Conservation (phyloP, 805 yeast species). For the Hanseniaspora mollemarum region DNA sequence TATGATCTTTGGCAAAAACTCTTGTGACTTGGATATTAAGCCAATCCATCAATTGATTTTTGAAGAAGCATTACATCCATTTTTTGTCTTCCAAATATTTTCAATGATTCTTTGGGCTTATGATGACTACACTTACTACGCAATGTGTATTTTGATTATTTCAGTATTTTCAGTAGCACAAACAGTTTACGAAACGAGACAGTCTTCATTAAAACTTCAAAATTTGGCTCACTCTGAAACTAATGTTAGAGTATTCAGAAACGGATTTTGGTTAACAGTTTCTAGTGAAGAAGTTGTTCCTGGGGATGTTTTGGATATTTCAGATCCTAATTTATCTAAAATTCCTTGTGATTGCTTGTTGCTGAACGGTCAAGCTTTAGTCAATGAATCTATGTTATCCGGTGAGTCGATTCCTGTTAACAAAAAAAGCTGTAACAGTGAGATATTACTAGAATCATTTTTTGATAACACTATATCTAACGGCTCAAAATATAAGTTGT, state of each 20-base stretch:
- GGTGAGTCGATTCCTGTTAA: slow-evolving; percentile 98
- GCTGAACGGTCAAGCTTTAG: slow-evolving; percentile 83
- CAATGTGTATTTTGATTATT: slow-evolving; percentile 78
- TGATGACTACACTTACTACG: slow-evolving; percentile 88
- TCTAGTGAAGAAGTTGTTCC: slow-evolving; percentile 76
- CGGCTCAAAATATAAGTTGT: slow-evolving; percentile 57
- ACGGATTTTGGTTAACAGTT: slow-evolving; percentile 81
- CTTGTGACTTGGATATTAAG: slow-evolving; percentile 66
- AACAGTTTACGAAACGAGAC: slow-evolving; percentile 75
- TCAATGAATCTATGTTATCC: slow-evolving; percentile 95
- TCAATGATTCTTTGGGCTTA: slow-evolving; percentile 84
- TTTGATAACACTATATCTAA: not conserved
- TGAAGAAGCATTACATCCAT: slow-evolving; percentile 90
- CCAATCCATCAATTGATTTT: slow-evolving; percentile 50
- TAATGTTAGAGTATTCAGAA: slow-evolving; percentile 79
- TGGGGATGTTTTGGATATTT: slow-evolving; percentile 87
- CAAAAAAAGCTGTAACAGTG: slow-evolving; percentile 49
- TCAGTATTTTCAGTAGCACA: slow-evolving; percentile 70
- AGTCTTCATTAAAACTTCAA: slow-evolving; percentile 58
- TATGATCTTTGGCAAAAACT: slow-evolving; percentile 65
- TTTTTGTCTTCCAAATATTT: slow-evolving; percentile 86
- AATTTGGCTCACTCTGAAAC: slow-evolving; percentile 66
- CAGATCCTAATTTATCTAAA: slow-evolving; percentile 62
- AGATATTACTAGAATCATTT: slow-evolving; percentile 35
- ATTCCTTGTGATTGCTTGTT: slow-evolving; percentile 87